These are phyloP conservation scores for Trypanosoma theileri DNA, from an alignment of 208 protist genomes.

Conservation along the genomic window DNA sequence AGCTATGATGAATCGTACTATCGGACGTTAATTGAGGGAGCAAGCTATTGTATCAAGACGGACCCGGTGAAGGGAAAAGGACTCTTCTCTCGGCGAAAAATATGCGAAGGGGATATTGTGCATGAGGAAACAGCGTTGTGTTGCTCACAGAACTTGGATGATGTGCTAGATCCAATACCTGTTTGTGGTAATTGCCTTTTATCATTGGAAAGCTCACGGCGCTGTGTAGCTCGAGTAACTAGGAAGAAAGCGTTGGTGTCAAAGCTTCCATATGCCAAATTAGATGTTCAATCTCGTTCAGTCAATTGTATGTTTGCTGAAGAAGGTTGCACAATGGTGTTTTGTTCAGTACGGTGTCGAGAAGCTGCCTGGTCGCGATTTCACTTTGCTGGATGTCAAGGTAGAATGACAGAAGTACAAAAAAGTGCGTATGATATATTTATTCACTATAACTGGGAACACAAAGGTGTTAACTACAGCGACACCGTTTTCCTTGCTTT, in stretches of 20 bases:
- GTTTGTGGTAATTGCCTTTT: conserved; percentile 59
- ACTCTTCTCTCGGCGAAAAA: conserved; percentile 36
- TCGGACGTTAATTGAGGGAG: conserved; percentile 33
- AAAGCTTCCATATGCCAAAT: conserved; percentile 30
- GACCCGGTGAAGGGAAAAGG: conserved; percentile 71
- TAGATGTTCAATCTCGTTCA: conserved; percentile 22
- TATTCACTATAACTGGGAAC: conserved; percentile 48
- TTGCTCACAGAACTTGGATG: conserved; percentile 78
- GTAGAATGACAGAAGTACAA: conserved; percentile 43
- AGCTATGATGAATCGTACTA: conserved; percentile 55
- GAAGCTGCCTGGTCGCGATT: conserved; percentile 40
- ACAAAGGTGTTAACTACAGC: conserved; percentile 65
- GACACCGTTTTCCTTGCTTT: conserved; percentile 68
- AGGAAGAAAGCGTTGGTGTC: conserved; percentile 35
- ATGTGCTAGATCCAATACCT: conserved; percentile 33
- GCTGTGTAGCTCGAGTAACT: conserved; percentile 41
- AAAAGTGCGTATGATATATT: conserved; percentile 37
- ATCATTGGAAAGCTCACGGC: conserved; percentile 57
- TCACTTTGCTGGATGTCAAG: conserved; percentile 48
- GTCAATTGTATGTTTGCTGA: conserved; percentile 41
- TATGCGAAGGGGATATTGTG: conserved; percentile 43
- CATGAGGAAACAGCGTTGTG: conserved; percentile 68
- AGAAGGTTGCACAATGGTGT: conserved; percentile 47
- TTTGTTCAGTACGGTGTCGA: conserved; percentile 63
- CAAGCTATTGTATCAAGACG: conserved; percentile 40